phyloP scores from a whole-genome alignment of 345 rosid genomes.

The Streptanthus diversifolius region DNA sequence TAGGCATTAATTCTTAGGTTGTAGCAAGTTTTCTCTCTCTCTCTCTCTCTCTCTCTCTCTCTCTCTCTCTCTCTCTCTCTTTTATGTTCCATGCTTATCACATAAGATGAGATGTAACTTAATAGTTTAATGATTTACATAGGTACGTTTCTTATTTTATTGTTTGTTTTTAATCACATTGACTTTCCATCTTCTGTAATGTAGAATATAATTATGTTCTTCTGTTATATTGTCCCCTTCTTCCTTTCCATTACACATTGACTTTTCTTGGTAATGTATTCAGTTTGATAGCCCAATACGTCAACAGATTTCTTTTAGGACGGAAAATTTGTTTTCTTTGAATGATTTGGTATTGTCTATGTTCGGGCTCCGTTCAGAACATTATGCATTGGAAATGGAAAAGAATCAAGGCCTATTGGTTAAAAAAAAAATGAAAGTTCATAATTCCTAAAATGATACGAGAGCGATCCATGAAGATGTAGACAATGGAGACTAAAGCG shows the following conservation, averaged over 20 bases:
- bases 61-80: not conserved
- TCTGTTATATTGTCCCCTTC: not conserved
- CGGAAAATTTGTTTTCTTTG: too few species aligned
- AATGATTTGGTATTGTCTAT: not conserved
- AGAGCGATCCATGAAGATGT: not conserved
- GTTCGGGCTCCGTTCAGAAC: not conserved
- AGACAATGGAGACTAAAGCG: too few species aligned
- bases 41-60: not conserved
- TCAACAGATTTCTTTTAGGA: not conserved
- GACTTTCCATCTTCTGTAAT: not conserved
- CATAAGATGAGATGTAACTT: slow-evolving; percentile 11
- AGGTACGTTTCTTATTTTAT: not conserved
- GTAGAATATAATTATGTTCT: not conserved
- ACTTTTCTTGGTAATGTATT: not conserved
- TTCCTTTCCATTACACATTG: not conserved
- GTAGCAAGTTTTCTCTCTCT: slow-evolving; percentile 15
- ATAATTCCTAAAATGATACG: not conserved
- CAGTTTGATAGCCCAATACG: not conserved
- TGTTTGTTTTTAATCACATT: not conserved
- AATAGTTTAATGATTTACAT: not conserved
- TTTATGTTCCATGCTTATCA: not conserved
- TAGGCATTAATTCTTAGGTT: not conserved
- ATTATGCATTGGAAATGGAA: not conserved
- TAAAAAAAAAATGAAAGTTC: too few species aligned
- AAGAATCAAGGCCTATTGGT: not conserved